phyloP scores from a whole-genome alignment of 176 grass and related monocot genomes.

The Saccharum officinarum region DNA sequence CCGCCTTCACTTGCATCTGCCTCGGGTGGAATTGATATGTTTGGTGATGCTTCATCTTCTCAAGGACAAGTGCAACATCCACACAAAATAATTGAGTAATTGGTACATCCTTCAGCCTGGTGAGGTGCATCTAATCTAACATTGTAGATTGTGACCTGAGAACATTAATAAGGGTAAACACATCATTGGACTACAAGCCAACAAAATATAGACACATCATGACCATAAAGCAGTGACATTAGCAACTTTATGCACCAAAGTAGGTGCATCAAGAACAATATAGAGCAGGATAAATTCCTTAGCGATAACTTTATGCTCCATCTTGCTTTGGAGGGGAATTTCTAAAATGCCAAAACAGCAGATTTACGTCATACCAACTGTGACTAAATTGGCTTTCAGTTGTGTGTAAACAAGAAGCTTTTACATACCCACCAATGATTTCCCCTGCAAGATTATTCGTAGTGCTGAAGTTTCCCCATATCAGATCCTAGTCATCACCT shows the following conservation, averaged over 20 bases:
- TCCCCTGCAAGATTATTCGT: not conserved
- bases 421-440: slow-evolving; percentile 23
- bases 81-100: slow-evolving; percentile 18
- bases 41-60: slow-evolving; percentile 16
- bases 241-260: slow-evolving; percentile 39
- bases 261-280: slow-evolving; percentile 37
- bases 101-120: not conserved
- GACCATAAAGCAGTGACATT: slow-evolving; percentile 43
- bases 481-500: too few relatives aligned
- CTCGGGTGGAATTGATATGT: not conserved
- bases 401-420: slow-evolving; percentile 30
- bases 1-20: not conserved
- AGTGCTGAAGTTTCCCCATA: slow-evolving; percentile 5
- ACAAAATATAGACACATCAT: slow-evolving; percentile 47
- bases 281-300: slow-evolving; percentile 47
- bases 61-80: slow-evolving; percentile 16
- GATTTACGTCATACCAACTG: slow-evolving; percentile 32
- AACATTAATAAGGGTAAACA: slow-evolving; percentile 18
- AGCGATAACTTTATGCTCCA: slow-evolving; percentile 31
- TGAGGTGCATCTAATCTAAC: slow-evolving; percentile 34
- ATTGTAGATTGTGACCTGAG: slow-evolving; percentile 9
- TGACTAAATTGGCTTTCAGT: slow-evolving; percentile 33
- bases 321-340: slow-evolving; percentile 37
- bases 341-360: slow-evolving; percentile 31
- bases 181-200: slow-evolving; percentile 38